Evolutionary conservation across 345 rosid species (phyloP), one percentile per base, ranked within the genome.

Genomic region (Cardiospermum halicacabum): DNA sequence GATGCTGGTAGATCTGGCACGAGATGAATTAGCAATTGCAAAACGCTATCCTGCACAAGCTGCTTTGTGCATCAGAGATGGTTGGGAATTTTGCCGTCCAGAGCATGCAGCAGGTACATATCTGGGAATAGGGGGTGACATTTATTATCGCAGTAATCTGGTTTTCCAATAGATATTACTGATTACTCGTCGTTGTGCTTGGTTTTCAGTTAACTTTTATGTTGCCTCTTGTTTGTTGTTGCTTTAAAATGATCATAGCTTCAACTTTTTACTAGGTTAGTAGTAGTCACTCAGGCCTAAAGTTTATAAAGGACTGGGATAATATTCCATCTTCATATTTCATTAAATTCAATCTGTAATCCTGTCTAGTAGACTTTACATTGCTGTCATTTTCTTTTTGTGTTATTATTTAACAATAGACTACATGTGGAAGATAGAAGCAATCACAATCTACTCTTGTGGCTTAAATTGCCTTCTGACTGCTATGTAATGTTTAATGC

Each of bases 41-140:
- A 86, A 87, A 81, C 89, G 87, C 67, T 93, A 88, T 85, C 98
- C 98, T 64, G 74, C 92, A 31, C 85, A 84, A 15, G 69, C 94
- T 22, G 88, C 96, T 37, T 68, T 86, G 84, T 93, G 98, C 83
- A 78, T 93, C 60, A 82, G 96, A 83, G 90, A 86, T 78, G 98
- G 98, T 65, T 90, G 96, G 97, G 98, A 93, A 77, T 80, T 93
- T 67, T 90, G 91, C 81, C 89, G 79, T 67, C 82, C 96, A 64
- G 96, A 93, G 48, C 83, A 73, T 31, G 97, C 97, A 22, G 81
- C 92, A 80, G 98, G 98, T 93, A 45, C 36, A 60, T 34, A 58
- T 71, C 77, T 64, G 65, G 64, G 42, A 74, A 49, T n/a, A n/a
- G n/a, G n/a, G n/a, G n/a, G n/a, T n/a, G n/a, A n/a, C n/a, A n/a